Evolutionary conservation across 345 rosid genomes (phyloP).

Genomic region (Ceriops zippeliana): DNA sequence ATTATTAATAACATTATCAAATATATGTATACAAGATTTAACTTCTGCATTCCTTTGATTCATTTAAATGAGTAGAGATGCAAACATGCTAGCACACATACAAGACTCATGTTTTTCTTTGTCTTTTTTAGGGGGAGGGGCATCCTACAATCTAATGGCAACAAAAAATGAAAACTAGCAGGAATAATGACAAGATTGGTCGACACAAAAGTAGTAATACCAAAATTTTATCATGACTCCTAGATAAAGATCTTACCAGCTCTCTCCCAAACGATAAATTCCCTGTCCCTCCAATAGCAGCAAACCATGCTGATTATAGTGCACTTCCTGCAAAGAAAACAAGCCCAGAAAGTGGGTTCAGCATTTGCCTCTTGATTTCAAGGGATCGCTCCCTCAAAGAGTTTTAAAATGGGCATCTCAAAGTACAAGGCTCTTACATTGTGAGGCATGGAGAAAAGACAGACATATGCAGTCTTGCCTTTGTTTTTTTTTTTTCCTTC

Average conservation of each 20-base stretch:
- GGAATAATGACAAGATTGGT: neutral
- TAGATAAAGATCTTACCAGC: slow-evolving; percentile 53
- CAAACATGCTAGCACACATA: too few species aligned
- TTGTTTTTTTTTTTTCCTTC: too few species aligned
- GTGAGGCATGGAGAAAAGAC: too few species aligned
- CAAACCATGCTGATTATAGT: slow-evolving; percentile 90
- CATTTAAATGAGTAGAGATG: too few species aligned
- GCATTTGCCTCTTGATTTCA: neutral
- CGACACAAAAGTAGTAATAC: neutral
- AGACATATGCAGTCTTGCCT: too few species aligned
- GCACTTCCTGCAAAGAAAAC: slow-evolving; percentile 68
- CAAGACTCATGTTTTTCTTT: too few species aligned
- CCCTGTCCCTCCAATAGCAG: slow-evolving; percentile 94
- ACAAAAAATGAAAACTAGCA: neutral
- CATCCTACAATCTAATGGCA: neutral
- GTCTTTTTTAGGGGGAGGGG: too few species aligned
- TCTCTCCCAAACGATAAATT: slow-evolving; percentile 77
- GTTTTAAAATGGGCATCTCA: neutral
- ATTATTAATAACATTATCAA: too few species aligned
- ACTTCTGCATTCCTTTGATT: too few species aligned
- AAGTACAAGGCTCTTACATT: too few species aligned
- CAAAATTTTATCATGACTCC: neutral
- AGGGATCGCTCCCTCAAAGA: neutral
- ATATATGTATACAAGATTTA: too few species aligned
- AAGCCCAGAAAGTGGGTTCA: neutral